A percentile compares a stretch with the other conserved stretches of the same genome.
Conservation (phyloP, 495 filamentous ascomycete species). For the Lophiostoma macrostomum region DNA sequence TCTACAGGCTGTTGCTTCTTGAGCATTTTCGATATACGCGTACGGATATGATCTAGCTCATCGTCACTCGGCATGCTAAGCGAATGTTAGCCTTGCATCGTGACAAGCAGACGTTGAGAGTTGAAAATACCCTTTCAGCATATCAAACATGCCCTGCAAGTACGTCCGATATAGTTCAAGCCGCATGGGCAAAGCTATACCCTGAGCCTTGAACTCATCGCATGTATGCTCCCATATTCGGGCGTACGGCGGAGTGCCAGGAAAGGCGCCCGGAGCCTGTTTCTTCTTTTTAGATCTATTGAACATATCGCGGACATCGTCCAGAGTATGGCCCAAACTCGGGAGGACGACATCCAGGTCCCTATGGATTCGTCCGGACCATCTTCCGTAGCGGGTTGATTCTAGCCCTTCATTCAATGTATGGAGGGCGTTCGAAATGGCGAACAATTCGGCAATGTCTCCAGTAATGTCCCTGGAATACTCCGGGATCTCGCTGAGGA, state of each 20-base stretch:
- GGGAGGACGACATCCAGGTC: slow-evolving; percentile 48
- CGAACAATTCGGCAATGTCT: slow-evolving; percentile 54
- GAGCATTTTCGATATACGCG: slow-evolving; percentile 20
- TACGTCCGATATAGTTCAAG: slow-evolving; percentile 55
- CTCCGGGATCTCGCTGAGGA: slow-evolving; percentile 52
- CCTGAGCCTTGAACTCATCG: slow-evolving; percentile 52
- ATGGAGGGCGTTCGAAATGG: slow-evolving; percentile 51
- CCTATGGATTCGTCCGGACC: slow-evolving; percentile 39
- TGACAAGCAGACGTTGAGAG: background rate
- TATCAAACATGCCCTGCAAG: slow-evolving; percentile 47
- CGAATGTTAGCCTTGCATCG: too few species aligned
- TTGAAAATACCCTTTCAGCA: slow-evolving; percentile 25
- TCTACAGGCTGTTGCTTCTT: slow-evolving; percentile 31
- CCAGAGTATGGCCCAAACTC: slow-evolving; percentile 54
- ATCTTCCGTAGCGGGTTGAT: slow-evolving; percentile 38
- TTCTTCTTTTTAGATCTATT: slow-evolving; percentile 39
- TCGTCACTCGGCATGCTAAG: slow-evolving; percentile 12
- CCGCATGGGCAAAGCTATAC: slow-evolving; percentile 49
- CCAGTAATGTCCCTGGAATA: slow-evolving; percentile 54
- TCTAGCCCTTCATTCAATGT: slow-evolving; percentile 45
- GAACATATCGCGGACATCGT: slow-evolving; percentile 54
- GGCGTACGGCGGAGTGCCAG: slow-evolving; percentile 45
- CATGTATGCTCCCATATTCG: slow-evolving; percentile 54
- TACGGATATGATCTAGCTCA: slow-evolving; percentile 15
- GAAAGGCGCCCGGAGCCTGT: slow-evolving; percentile 30